These are phyloP conservation scores for Mycocentrospora acerina DNA, from an alignment of 2,329 filamentous ascomycete species.

Conservation along the genomic window DNA sequence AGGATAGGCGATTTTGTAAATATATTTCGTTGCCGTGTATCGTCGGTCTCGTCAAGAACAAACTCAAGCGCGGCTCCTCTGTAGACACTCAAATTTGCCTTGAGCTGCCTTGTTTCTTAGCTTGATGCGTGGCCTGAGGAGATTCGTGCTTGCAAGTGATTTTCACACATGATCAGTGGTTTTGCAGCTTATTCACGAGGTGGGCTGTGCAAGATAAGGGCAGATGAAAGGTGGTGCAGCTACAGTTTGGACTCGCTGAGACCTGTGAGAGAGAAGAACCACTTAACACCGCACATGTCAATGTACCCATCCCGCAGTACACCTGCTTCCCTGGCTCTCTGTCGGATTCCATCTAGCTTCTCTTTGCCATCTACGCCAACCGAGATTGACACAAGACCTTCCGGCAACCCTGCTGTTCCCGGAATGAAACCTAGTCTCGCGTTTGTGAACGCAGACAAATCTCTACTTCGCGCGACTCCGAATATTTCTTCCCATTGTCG, in stretches of 20 bases:
- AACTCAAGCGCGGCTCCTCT: too few relatives aligned
- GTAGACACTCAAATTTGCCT: too few relatives aligned
- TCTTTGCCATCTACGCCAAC: slow-evolving; percentile 42
- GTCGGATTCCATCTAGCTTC: slow-evolving; percentile 34
- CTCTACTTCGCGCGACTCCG: slow-evolving; percentile 44
- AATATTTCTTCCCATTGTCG: slow-evolving; percentile 47
- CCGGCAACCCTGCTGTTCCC: slow-evolving; percentile 33
- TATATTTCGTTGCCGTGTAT: too few relatives aligned
- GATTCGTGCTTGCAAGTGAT: too few relatives aligned
- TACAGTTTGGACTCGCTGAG: slow-evolving; percentile 21
- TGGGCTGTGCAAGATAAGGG: too few relatives aligned
- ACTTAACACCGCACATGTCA: slow-evolving; percentile 43
- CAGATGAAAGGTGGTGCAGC: background rate
- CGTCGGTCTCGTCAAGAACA: too few relatives aligned
- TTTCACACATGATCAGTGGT: too few relatives aligned
- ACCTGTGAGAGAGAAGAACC: slow-evolving; percentile 37
- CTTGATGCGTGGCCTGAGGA: too few relatives aligned
- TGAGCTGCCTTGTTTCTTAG: too few relatives aligned
- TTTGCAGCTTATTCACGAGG: too few relatives aligned
- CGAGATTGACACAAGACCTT: slow-evolving; percentile 43
- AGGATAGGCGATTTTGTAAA: too few relatives aligned
- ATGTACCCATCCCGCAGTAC: slow-evolving; percentile 36
- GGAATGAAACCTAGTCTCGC: slow-evolving; percentile 41
- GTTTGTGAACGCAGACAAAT: slow-evolving; percentile 42
- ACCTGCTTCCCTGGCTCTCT: slow-evolving; percentile 33